These are phyloP conservation scores for Wickerhamomyces chambardii DNA, from an alignment of 805 yeast genomes.

Conservation along the genomic window DNA sequence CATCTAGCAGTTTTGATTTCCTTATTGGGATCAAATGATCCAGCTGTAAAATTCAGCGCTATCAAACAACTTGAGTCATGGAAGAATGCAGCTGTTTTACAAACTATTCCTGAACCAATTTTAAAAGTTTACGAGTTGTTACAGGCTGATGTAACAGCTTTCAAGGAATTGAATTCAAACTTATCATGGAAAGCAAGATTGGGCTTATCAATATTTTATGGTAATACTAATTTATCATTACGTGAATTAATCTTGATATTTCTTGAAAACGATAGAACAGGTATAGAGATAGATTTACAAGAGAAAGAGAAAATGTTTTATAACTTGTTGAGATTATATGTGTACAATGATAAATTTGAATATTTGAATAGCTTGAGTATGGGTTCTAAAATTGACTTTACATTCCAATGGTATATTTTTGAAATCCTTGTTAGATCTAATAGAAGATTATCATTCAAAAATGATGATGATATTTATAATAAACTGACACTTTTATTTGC, in stretches of 20 bases:
- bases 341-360: constrained; percentile 11
- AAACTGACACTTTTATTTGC: constrained; percentile 34
- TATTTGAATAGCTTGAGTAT: constrained; percentile 7
- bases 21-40: constrained; percentile 62
- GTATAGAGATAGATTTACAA: constrained; percentile 5
- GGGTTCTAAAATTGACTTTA: constrained; percentile 24
- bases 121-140: constrained; percentile 57
- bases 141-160: constrained; percentile 35
- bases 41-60: constrained; percentile 46
- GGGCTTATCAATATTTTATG: constrained; percentile 55
- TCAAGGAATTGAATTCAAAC: constrained; percentile 21
- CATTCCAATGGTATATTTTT: constrained; percentile 43
- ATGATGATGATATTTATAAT: constrained; percentile 21
- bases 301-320: constrained; percentile 12
- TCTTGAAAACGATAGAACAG: constrained; percentile 4
- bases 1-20: constrained; percentile 70
- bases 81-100: constrained; percentile 33
- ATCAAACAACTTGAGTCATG: constrained; percentile 56
- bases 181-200: constrained; percentile 63
- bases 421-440: constrained; percentile 32
- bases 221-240: constrained; percentile 31
- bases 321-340: constrained; percentile 21
- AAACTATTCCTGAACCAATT: constrained; percentile 42
- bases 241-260: constrained; percentile 22
- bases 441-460: constrained; percentile 14